Conservation (phyloP, 148 eudicot genomes). For the Arctostaphylos glauca region DNA sequence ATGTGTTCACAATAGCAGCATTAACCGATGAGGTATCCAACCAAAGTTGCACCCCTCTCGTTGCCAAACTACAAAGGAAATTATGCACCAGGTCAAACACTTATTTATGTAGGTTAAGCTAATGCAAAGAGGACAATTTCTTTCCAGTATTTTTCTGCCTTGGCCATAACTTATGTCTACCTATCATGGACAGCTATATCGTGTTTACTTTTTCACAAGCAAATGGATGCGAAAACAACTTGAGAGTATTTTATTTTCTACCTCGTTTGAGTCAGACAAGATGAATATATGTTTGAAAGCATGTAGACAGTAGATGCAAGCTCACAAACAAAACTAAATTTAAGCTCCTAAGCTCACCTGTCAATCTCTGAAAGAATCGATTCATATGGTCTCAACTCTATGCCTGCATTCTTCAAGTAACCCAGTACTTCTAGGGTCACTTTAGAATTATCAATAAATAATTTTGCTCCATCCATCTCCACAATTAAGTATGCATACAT, state of each 20-base stretch:
- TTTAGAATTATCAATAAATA: constrained; percentile 75
- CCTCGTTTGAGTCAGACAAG: background rate
- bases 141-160: background rate
- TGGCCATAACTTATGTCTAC: background rate
- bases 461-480: constrained; percentile 63
- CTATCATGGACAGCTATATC: background rate
- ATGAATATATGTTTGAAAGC: background rate
- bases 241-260: background rate
- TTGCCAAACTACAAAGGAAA: constrained; percentile 68
- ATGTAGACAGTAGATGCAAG: background rate
- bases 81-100: background rate
- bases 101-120: background rate
- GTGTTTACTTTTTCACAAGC: background rate
- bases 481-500: constrained; percentile 85
- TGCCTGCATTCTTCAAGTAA: constrained; percentile 61
- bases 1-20: constrained; percentile 82
- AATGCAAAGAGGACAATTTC: background rate
- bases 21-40: constrained; percentile 78
- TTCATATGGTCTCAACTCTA: constrained; percentile 81
- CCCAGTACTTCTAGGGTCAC: constrained; percentile 67
- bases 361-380: constrained; percentile 73
- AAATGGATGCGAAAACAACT: background rate
- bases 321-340: background rate
- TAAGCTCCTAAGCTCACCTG: constrained; percentile 42
- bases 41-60: constrained; percentile 60